phyloP scores from a whole-genome alignment of 2,329 filamentous ascomycete genomes.

The Hypoxylon sp. region DNA sequence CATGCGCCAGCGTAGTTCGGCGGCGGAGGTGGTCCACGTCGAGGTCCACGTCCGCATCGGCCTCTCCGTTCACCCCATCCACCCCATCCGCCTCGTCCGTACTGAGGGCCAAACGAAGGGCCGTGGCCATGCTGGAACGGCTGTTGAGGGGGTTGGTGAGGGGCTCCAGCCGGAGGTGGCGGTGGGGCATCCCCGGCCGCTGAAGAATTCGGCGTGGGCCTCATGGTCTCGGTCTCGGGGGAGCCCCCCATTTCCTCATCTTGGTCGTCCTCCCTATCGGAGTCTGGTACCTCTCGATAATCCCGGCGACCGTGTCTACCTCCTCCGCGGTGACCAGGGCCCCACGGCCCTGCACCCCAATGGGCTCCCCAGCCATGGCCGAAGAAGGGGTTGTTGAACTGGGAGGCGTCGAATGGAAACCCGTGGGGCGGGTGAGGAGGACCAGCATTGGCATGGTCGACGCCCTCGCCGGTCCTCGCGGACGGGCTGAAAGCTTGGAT shows the following conservation, averaged over 20 bases:
- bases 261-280: constrained; percentile 39
- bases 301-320: constrained; percentile 35
- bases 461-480: constrained; percentile 46
- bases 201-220: constrained; percentile 32
- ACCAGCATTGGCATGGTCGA: constrained; percentile 47
- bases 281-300: constrained; percentile 40
- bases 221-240: constrained; percentile 47
- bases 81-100: constrained; percentile 32
- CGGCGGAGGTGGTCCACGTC: constrained; percentile 36
- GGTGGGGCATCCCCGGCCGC: constrained; percentile 19
- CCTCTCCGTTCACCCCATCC: constrained; percentile 35
- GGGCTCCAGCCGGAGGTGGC: constrained; percentile 31
- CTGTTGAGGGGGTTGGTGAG: constrained; percentile 18
- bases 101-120: constrained; percentile 25
- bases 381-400: constrained; percentile 30
- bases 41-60: constrained; percentile 34
- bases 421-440: constrained; percentile 40
- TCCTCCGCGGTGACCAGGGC: constrained; percentile 19
- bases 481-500: constrained; percentile 46
- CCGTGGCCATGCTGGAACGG: constrained; percentile 38
- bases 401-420: constrained; percentile 47
- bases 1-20: constrained; percentile 43
- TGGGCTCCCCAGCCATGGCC: constrained; percentile 28
- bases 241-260: constrained; percentile 47
- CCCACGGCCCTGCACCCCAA: constrained; percentile 25